Conservation (phyloP, 1,139 yeast species). For the Kodamaea suecica region DNA sequence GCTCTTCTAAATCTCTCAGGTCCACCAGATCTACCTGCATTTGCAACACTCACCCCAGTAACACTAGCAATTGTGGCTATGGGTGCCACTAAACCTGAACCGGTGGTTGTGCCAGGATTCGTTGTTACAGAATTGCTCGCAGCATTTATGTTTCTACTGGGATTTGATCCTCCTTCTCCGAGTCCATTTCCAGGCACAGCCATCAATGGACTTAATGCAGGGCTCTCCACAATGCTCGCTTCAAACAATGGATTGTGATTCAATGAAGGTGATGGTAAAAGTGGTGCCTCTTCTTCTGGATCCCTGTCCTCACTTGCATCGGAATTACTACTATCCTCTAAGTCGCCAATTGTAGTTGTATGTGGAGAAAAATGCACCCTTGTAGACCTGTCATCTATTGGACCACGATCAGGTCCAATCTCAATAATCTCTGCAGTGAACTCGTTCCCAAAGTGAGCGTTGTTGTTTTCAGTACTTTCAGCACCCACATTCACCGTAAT, state of each 20-base stretch:
- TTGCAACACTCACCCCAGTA: constrained; percentile 17
- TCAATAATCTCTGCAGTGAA: too few relatives aligned
- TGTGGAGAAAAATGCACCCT: constrained; percentile 14
- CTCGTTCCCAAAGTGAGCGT: too few relatives aligned
- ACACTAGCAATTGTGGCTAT: constrained; percentile 7
- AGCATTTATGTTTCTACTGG: too few relatives aligned
- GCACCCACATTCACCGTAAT: neutral
- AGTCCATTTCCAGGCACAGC: neutral
- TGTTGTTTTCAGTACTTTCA: neutral
- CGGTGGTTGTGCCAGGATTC: too few relatives aligned
- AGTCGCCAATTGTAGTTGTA: constrained; percentile 13
- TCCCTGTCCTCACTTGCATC: constrained; percentile 5
- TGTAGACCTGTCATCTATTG: constrained; percentile 3
- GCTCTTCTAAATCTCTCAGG: constrained; percentile 30
- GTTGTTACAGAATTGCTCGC: too few relatives aligned
- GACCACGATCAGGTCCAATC: neutral
- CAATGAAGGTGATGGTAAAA: constrained; percentile 9
- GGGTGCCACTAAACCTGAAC: neutral
- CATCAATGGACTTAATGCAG: constrained; percentile 4
- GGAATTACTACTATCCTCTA: constrained; percentile 7
- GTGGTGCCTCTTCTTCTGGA: constrained; percentile 7
- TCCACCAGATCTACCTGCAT: constrained; percentile 22
- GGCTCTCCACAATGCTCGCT: constrained; percentile 1
- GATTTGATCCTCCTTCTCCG: too few relatives aligned
- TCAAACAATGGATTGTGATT: constrained; percentile 9